Evolutionary conservation across 2,329 filamentous ascomycete species (phyloP).

Genomic region (Calonectria honghensis): DNA sequence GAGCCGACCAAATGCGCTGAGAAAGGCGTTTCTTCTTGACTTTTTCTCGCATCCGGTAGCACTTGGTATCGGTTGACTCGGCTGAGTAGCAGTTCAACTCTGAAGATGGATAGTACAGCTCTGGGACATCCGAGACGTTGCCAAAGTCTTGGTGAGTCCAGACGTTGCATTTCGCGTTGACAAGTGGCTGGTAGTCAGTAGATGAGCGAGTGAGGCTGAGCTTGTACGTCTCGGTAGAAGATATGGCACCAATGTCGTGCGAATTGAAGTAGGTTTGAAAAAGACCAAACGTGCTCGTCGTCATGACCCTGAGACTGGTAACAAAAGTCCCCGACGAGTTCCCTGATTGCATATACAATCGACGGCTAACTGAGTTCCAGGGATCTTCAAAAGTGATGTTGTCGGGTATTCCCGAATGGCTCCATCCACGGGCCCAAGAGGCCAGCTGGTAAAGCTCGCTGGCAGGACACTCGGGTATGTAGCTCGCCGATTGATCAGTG

Average conservation of each 20-base stretch:
- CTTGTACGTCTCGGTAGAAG: constrained; percentile 6
- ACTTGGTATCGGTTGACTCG: neutral
- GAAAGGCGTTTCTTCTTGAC: neutral
- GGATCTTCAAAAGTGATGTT: constrained; percentile 36
- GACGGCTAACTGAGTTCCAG: constrained; percentile 10
- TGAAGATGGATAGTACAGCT: neutral
- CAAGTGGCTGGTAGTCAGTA: constrained; percentile 21
- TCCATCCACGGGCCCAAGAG: constrained; percentile 23
- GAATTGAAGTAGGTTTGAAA: constrained; percentile 19
- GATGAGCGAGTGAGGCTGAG: neutral
- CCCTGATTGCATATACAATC: constrained; percentile 12
- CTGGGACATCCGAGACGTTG: neutral
- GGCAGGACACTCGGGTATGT: constrained; percentile 6
- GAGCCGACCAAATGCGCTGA: neutral
- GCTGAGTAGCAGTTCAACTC: constrained; percentile 22
- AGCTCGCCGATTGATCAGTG: neutral
- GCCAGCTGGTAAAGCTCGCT: constrained; percentile 12
- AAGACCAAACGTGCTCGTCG: constrained; percentile 19
- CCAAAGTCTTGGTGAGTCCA: constrained; percentile 15
- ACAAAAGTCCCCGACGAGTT: constrained; percentile 18
- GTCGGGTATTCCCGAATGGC: neutral
- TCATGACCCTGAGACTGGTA: neutral
- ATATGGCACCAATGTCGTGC: constrained; percentile 17
- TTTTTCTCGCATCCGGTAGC: constrained; percentile 23
- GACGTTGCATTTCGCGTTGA: constrained; percentile 32